phyloP scores from a whole-genome alignment of 345 rosid genomes.

The Anastatica hierochuntica region DNA sequence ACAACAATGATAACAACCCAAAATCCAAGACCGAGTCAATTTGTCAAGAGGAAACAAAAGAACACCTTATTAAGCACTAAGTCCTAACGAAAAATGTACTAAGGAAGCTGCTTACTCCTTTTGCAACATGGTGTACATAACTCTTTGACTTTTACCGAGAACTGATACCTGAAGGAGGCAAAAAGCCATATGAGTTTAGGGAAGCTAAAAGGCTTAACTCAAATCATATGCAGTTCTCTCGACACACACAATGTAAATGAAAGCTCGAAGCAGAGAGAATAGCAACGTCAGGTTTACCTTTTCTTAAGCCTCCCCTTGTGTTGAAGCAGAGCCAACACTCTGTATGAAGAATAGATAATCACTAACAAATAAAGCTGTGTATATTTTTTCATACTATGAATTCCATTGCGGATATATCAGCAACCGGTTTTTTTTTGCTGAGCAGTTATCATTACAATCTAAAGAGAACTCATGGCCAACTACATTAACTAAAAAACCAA shows the following conservation, averaged over 20 bases:
- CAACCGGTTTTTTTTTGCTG: too few species aligned
- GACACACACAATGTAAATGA: background rate
- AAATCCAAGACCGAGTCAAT: too few species aligned
- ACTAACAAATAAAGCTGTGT: background rate
- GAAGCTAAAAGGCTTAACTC: background rate
- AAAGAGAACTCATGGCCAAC: too few species aligned
- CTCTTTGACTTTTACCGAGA: background rate
- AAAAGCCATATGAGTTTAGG: too few species aligned
- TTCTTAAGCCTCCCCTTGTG: background rate
- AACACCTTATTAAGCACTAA: background rate
- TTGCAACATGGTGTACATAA: conserved; percentile 16
- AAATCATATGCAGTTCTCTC: too few species aligned
- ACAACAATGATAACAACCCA: too few species aligned
- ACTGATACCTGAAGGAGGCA: conserved; percentile 3
- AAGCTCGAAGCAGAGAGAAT: background rate
- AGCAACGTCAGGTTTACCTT: background rate
- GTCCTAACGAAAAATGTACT: background rate
- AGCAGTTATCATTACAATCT: background rate
- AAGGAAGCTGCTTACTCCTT: conserved; percentile 8
- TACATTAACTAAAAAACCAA: too few species aligned
- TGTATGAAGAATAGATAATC: background rate
- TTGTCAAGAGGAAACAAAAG: background rate
- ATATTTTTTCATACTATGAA: too few species aligned
- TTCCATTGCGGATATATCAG: too few species aligned
- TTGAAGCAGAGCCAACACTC: conserved; percentile 1